These are phyloP conservation scores for apple (Malus domestica) DNA, from an alignment of 306 rosid genomes.

Conservation along the genomic window ASM211411v1 NC_041800.1:9234001-9234500, in stretches of 20 bases:
- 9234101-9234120: rapidly evolving
- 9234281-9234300: neutral
- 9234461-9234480: neutral
- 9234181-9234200: neutral
- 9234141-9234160: no score
- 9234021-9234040: neutral
- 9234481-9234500: neutral
- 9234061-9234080: no score
- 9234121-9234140: no score
- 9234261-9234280: neutral
- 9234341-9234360: neutral
- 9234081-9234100: rapidly evolving
- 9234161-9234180: neutral
- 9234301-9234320: neutral
- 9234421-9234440: neutral
- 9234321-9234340: neutral
- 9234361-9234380: neutral
- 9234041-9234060: no score
- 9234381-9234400: neutral
- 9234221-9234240: neutral
- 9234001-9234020: neutral
- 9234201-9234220: neutral
- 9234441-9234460: neutral
- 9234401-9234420: neutral
- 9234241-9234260: neutral